Conservation (phyloP, 2,329 filamentous ascomycete species). For the Diaporthe capsici region DNA sequence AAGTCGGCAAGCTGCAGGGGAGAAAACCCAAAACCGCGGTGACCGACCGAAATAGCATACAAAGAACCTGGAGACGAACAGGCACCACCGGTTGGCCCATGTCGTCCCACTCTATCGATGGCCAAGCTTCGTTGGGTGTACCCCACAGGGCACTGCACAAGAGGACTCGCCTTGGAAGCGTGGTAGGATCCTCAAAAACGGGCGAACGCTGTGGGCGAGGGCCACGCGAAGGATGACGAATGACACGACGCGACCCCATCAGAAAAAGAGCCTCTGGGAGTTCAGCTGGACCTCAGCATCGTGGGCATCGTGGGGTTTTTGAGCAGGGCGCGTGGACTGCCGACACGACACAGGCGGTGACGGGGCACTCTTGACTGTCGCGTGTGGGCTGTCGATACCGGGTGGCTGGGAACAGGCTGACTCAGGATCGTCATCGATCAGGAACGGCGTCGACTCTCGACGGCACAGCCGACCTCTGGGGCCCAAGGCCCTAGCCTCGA, state of each 20-base stretch:
- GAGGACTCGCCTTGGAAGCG: conserved; percentile 8
- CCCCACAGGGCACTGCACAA: conserved; percentile 23
- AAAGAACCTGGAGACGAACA: conserved; percentile 23
- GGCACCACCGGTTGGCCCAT: conserved; percentile 23
- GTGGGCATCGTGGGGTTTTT: conserved; percentile 30
- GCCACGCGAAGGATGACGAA: conserved; percentile 31
- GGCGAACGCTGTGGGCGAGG: conserved; percentile 3
- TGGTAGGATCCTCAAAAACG: conserved; percentile 23
- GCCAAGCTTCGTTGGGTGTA: conserved; percentile 32
- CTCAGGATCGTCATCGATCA: conserved; percentile 20
- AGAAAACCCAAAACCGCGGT: conserved; percentile 33
- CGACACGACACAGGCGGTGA: conserved; percentile 37
- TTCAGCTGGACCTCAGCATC: conserved; percentile 22
- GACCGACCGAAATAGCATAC: conserved; percentile 32
- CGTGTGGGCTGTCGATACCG: conserved; percentile 26
- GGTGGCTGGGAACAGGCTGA: conserved; percentile 37
- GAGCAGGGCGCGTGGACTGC: conserved; percentile 6
- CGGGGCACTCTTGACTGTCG: conserved; percentile 16
- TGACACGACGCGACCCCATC: conserved; percentile 22
- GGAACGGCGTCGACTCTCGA: conserved; percentile 10
- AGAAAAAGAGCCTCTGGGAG: not conserved
- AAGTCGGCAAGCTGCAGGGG: conserved; percentile 23
- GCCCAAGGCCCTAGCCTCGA: conserved; percentile 1
- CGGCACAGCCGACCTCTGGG: conserved; percentile 6
- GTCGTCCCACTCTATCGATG: conserved; percentile 21